A percentile compares a stretch with the other conserved stretches of the same genome.
phyloP scores from a whole-genome alignment of 768 basidiomycete genomes.

The Rhizopogon rudus region DNA sequence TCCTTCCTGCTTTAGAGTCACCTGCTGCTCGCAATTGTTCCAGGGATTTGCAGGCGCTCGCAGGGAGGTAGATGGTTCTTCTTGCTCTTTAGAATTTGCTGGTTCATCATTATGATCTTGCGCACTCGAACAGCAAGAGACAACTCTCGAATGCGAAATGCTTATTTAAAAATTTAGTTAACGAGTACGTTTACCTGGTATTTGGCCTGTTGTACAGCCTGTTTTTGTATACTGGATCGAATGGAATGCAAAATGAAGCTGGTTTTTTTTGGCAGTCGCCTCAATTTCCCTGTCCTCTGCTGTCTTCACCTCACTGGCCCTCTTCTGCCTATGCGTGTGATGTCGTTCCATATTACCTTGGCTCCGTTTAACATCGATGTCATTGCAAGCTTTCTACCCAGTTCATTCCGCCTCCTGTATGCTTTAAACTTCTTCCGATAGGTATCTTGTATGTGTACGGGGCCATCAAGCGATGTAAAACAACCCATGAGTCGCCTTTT shows the following conservation, averaged over 20 bases:
- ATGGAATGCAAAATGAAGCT: neutral
- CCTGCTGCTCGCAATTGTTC: constrained; percentile 40
- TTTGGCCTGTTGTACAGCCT: neutral
- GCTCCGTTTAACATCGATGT: constrained; percentile 68
- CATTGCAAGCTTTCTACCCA: constrained; percentile 65
- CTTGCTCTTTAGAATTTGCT: constrained; percentile 19
- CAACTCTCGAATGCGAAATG: neutral
- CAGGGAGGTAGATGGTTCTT: constrained; percentile 50
- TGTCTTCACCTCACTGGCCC: constrained; percentile 33
- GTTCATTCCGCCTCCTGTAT: constrained; percentile 56
- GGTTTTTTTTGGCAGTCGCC: too few relatives aligned
- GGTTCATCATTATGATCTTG: constrained; percentile 1
- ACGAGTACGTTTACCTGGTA: neutral
- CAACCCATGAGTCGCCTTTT: constrained; percentile 40
- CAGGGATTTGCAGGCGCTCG: constrained; percentile 63
- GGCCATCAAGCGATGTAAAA: constrained; percentile 81
- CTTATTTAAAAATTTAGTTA: neutral
- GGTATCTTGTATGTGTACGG: constrained; percentile 63
- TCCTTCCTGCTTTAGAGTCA: constrained; percentile 69
- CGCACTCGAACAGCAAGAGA: constrained; percentile 6
- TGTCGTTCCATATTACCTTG: constrained; percentile 76
- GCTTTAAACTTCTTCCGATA: constrained; percentile 46
- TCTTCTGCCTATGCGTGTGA: constrained; percentile 58
- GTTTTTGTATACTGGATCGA: neutral
- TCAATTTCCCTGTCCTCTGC: constrained; percentile 14